Evolutionary conservation across 352 stramenopile genomes (phyloP).

Genomic region (Halophytophthora polymorphica): DNA sequence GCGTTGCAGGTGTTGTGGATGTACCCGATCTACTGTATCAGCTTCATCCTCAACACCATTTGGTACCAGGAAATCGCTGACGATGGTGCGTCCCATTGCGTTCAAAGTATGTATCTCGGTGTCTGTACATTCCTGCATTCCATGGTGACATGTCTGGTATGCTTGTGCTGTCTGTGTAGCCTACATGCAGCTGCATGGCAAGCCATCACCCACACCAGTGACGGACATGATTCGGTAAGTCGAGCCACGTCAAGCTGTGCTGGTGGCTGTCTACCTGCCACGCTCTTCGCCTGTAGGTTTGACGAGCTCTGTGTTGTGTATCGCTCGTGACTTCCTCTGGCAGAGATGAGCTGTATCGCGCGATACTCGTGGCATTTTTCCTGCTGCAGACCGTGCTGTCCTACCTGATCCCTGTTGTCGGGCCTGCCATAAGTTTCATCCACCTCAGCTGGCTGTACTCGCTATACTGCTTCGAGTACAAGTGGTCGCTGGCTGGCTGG

Average conservation of each 20-base stretch:
- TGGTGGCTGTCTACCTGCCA: not conserved
- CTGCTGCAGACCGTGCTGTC: conserved; percentile 81
- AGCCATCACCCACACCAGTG: conserved; percentile 69
- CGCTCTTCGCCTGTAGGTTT: not conserved
- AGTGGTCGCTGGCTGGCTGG: conserved; percentile 86
- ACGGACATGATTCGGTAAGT: conserved; percentile 85
- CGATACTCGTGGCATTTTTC: conserved; percentile 85
- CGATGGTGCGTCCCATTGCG: conserved; percentile 48
- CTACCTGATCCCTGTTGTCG: conserved; percentile 76
- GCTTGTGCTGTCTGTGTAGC: conserved; percentile 22
- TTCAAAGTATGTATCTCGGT: not conserved
- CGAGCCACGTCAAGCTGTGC: no score
- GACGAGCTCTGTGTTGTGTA: conserved; percentile 3
- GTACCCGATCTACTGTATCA: conserved; percentile 91
- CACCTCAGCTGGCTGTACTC: conserved; percentile 87
- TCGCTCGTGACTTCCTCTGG: not conserved
- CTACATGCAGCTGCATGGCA: conserved; percentile 79
- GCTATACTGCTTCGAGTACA: conserved; percentile 91
- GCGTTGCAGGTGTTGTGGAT: conserved; percentile 71
- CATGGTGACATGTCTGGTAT: not conserved
- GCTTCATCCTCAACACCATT: conserved; percentile 90
- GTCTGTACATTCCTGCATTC: not conserved
- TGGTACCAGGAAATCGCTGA: conserved; percentile 91
- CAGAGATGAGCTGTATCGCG: conserved; percentile 84
- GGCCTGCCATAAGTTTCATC: conserved; percentile 76